Conservation (phyloP, 1,139 yeast species). For the Saccharomyces hybrid region DNA sequence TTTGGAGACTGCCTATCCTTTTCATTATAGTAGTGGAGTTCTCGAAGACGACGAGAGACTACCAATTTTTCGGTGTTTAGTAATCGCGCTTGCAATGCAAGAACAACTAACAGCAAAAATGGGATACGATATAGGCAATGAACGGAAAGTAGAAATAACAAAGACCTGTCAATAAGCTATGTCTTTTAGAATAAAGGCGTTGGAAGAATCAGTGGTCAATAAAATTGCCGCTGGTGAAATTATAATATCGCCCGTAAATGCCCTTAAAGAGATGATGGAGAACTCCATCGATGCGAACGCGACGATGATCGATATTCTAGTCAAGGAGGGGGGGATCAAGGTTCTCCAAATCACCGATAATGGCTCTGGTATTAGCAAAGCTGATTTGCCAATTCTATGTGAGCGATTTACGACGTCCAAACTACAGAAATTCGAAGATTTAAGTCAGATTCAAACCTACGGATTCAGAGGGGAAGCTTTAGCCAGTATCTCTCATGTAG, state of each 20-base stretch:
- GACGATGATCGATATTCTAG: slow-evolving; percentile 49
- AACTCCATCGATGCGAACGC: slow-evolving; percentile 76
- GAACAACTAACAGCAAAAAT: neutral
- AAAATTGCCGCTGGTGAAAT: slow-evolving; percentile 97
- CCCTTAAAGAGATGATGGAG: slow-evolving; percentile 67
- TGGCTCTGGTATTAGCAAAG: slow-evolving; percentile 63
- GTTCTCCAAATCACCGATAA: slow-evolving; percentile 63
- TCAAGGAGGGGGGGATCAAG: slow-evolving; percentile 59
- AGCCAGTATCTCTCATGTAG: slow-evolving; percentile 58
- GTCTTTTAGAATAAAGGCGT: slow-evolving; percentile 14
- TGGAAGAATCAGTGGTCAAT: slow-evolving; percentile 53
- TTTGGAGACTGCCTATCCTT: neutral
- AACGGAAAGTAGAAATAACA: neutral
- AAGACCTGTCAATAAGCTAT: neutral
- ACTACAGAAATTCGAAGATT: slow-evolving; percentile 43
- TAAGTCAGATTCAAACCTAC: slow-evolving; percentile 45
- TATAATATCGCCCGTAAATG: slow-evolving; percentile 87
- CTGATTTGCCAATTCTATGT: slow-evolving; percentile 55
- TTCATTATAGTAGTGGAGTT: neutral
- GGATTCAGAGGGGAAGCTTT: slow-evolving; percentile 85
- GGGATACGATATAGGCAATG: neutral
- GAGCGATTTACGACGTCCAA: slow-evolving; percentile 71
- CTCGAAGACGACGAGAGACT: neutral
- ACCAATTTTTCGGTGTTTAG: neutral
- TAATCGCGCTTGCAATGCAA: neutral